Percentiles rank a stretch among this genome's conserved stretches.
Conservation (phyloP, 2,329 filamentous ascomycete species). For the Helotiales sp. region DNA sequence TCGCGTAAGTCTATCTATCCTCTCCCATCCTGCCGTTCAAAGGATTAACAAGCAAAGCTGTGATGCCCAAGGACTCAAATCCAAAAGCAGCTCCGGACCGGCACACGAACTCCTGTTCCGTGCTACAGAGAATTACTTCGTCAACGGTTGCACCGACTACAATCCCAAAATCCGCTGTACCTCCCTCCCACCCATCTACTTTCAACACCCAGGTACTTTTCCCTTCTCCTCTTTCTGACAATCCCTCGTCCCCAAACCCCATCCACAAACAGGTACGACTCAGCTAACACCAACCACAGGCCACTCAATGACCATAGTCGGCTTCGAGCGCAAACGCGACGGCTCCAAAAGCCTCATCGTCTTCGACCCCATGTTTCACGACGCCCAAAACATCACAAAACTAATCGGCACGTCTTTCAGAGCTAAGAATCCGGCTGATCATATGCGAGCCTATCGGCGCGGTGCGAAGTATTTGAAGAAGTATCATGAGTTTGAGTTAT, state of each 20-base stretch:
- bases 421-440: constrained; percentile 53
- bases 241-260: not conserved
- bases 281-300: constrained; percentile 50
- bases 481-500: constrained; percentile 78
- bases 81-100: constrained; percentile 45
- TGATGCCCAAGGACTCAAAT: constrained; percentile 64
- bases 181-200: constrained; percentile 80
- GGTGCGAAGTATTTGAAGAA: constrained; percentile 69
- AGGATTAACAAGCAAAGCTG: constrained; percentile 51
- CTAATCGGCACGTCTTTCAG: constrained; percentile 57
- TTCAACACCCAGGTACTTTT: constrained; percentile 74
- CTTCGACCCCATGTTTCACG: constrained; percentile 85
- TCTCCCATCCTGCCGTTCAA: not conserved
- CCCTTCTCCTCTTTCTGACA: not conserved
- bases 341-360: constrained; percentile 75
- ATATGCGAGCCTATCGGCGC: constrained; percentile 76
- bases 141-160: constrained; percentile 54
- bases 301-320: constrained; percentile 89
- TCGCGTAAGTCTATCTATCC: constrained; percentile 58
- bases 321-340: constrained; percentile 72
- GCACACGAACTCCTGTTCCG: constrained; percentile 59
- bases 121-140: constrained; percentile 77
- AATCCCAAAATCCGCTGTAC: constrained; percentile 72
- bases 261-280: not conserved
- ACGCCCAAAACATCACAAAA: constrained; percentile 65